These are phyloP conservation scores for Diaporthe destruens DNA, from an alignment of 2,329 filamentous ascomycete species.

Conservation along the genomic window DNA sequence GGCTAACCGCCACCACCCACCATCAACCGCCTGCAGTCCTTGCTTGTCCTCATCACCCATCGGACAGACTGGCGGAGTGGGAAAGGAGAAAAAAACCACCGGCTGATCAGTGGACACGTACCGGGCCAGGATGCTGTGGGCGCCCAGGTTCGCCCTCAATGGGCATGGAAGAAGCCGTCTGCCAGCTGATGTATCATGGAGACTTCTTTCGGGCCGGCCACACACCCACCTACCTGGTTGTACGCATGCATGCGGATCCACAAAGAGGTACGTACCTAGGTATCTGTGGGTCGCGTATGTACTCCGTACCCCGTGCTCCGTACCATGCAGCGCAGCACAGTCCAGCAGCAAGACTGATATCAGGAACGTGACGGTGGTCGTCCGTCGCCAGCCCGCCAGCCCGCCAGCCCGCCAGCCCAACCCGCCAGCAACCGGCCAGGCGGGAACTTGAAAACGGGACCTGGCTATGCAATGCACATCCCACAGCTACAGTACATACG, in stretches of 20 bases:
- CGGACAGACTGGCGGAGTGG: neutral
- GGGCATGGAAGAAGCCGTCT: constrained; percentile 22
- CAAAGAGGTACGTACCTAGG: neutral
- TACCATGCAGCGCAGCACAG: neutral
- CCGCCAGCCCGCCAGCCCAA: neutral
- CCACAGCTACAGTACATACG: constrained; percentile 9
- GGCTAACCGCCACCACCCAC: constrained; percentile 16
- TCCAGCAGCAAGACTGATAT: neutral
- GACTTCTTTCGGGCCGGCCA: constrained; percentile 17
- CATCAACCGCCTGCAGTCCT: neutral
- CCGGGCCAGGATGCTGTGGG: constrained; percentile 19
- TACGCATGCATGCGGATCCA: constrained; percentile 11
- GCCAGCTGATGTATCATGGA: constrained; percentile 28
- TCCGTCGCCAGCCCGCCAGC: constrained; percentile 9
- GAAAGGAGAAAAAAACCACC: neutral
- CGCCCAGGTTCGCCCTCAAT: constrained; percentile 16
- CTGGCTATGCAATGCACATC: constrained; percentile 31
- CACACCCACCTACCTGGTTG: constrained; percentile 15
- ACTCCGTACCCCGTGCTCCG: no score
- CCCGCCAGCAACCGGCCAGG: constrained; percentile 28
- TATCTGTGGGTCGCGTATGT: constrained; percentile 9
- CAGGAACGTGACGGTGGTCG: neutral
- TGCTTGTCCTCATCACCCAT: neutral
- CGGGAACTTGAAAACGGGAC: constrained; percentile 33
- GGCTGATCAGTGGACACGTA: constrained; percentile 29